Percentiles rank a stretch among this genome's conserved stretches.
Conservation (phyloP, 2,329 filamentous ascomycete genomes). For the Neonectria sp. region DNA sequence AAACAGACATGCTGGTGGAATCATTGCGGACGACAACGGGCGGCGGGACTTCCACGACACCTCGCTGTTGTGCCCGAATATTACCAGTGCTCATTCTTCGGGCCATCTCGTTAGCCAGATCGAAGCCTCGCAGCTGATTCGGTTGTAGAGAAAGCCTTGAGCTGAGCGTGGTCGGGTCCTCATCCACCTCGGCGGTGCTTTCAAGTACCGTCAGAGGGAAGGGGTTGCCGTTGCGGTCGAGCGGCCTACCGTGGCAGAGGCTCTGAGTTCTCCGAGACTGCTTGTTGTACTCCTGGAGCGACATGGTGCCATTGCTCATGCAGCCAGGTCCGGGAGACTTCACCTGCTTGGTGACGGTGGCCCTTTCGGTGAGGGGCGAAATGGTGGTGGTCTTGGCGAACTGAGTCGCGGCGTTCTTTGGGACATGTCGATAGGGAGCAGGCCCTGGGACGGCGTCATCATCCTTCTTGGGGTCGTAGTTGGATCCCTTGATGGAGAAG, state of each 20-base stretch:
- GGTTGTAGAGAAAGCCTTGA: conserved; percentile 53
- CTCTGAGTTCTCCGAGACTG: conserved; percentile 57
- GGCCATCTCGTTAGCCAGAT: conserved; percentile 28
- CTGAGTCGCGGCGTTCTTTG: conserved; percentile 68
- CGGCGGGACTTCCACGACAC: conserved; percentile 11
- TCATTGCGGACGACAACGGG: conserved; percentile 30
- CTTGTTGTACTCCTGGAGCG: conserved; percentile 54
- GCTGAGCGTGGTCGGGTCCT: conserved; percentile 32
- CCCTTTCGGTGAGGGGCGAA: conserved; percentile 52
- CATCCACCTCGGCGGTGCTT: conserved; percentile 53
- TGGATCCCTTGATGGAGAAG: conserved; percentile 45
- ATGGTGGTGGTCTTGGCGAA: conserved; percentile 69
- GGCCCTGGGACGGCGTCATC: conserved; percentile 31
- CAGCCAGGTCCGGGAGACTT: conserved; percentile 34
- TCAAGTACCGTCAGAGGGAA: conserved; percentile 60
- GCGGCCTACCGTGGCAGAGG: conserved; percentile 45
- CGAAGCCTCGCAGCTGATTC: conserved; percentile 28
- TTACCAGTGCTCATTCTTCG: conserved; percentile 58
- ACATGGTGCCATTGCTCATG: conserved; percentile 44
- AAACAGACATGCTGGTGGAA: conserved; percentile 20
- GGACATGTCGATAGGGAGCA: conserved; percentile 64
- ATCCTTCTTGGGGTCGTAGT: conserved; percentile 41
- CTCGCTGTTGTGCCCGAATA: conserved; percentile 41
- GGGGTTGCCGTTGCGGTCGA: conserved; percentile 57
- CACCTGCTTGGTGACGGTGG: conserved; percentile 61